These are phyloP conservation scores for Tetradesmus obliquus DNA, from an alignment of 139 green algal species.

Conservation along the genomic window DNA sequence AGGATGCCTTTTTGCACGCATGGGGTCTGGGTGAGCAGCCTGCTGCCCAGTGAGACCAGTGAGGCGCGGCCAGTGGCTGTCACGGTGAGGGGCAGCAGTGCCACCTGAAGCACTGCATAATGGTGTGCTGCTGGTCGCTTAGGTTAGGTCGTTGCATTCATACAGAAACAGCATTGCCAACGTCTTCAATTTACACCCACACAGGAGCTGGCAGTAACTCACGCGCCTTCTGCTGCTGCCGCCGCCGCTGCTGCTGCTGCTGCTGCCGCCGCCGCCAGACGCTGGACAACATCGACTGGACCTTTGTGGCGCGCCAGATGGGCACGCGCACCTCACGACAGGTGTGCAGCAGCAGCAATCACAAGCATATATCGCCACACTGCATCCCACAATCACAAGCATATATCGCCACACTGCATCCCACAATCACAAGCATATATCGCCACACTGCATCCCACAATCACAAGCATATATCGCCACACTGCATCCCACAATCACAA, in stretches of 20 bases:
- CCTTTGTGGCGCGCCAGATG: slow-evolving; percentile 6
- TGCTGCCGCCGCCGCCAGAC: neutral
- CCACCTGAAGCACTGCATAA: too few species aligned
- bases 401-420: too few species aligned
- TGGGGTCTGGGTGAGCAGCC: slow-evolving; percentile 15
- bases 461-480: too few species aligned
- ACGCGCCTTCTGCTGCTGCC: neutral
- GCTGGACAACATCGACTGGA: slow-evolving; percentile 22
- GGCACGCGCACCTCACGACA: slow-evolving; percentile 14
- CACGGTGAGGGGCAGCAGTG: neutral
- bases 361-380: neutral
- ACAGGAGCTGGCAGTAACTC: too few species aligned
- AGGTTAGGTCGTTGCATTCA: too few species aligned
- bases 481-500: neutral
- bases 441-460: too few species aligned
- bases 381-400: neutral
- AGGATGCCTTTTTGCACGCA: neutral
- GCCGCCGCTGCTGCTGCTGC: neutral
- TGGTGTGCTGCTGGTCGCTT: too few species aligned
- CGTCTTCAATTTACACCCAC: too few species aligned
- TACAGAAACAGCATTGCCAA: too few species aligned
- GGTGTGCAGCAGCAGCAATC: neutral
- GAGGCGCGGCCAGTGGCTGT: too few species aligned
- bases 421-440: too few species aligned
- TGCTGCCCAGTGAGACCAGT: neutral